Base-by-base conservation (phyloP, 495 filamentous ascomycete species). In the Ascodesmis nigricans region DNA sequence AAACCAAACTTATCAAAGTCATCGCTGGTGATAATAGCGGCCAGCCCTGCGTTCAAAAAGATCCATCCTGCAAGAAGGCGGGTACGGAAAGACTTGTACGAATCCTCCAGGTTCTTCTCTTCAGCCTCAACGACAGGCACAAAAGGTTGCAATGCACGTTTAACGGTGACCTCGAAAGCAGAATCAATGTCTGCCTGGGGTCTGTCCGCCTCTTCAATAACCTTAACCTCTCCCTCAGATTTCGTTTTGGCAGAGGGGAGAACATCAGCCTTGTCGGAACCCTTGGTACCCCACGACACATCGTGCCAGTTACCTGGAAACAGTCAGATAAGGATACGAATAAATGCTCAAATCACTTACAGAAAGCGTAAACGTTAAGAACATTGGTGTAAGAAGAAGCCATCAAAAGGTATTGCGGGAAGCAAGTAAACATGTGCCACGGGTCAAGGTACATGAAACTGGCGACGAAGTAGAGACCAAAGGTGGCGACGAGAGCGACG, bases 371-470 rank as follows among this genome's bases (percentile, higher is more conserved):
- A 36, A 99, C 82, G 62, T 87, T 95, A 45, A 99, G 71, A 43
- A 99, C 87, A 60, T 99, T 99, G 75, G 92, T 80, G 57, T 92
- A 99, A 10, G 82, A 91, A n/a, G 87, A 90, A 65, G 90, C 84
- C 48, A 91, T 66, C 20, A 91, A 63, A 43, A 95, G 66, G 55
- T 95, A 95, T 45, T 76, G 66, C 14, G 79, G 78, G 69, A 92
- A 99, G 19, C 82, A 92, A 50, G 81, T 83, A 64, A 99, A 92
- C 87, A 99, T 95, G 66, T 99, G 90, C 90, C 90, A 99, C 11
- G 87, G 87, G 53, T 99, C 87, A 45, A 92, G 64, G 56, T 99
- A 95, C 66, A 99, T 65, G 67, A 99, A 93, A 9, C 81, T 91
- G n/a, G 84, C 83, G 31, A 93, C 65, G 53, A 79, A 95, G 67